Conservation (phyloP, 2,329 filamentous ascomycete genomes). For the Apiospora koreana region DNA sequence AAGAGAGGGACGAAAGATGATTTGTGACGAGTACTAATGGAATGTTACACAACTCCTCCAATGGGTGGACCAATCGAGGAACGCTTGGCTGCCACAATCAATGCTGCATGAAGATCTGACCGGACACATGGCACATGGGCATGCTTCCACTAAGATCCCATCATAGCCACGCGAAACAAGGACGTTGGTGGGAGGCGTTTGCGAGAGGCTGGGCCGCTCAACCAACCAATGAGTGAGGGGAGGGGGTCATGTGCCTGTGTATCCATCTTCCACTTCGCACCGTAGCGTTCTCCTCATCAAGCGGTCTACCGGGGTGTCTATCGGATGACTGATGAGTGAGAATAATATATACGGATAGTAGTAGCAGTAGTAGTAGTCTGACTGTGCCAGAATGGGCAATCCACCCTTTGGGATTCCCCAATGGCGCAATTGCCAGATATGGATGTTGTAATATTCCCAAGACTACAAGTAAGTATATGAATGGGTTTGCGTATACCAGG, state of each 20-base stretch:
- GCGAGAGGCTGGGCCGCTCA: background rate
- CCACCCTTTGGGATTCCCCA: background rate
- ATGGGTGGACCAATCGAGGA: constrained; percentile 1
- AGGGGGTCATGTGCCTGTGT: background rate
- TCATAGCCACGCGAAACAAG: constrained; percentile 13
- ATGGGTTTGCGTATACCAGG: background rate
- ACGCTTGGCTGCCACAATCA: constrained; percentile 2
- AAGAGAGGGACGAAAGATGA: background rate
- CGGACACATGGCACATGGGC: constrained; percentile 14
- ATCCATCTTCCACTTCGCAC: background rate
- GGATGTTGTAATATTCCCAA: background rate
- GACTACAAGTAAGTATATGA: background rate
- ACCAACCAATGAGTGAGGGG: background rate
- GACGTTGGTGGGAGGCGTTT: constrained; percentile 13
- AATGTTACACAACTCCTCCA: constrained; percentile 1
- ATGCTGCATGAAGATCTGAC: constrained; percentile 13
- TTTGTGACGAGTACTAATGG: background rate
- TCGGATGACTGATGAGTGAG: background rate
- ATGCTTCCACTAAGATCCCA: constrained; percentile 12
- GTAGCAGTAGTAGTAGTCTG: background rate
- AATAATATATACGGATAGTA: background rate
- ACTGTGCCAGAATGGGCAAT: background rate
- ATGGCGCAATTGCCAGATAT: background rate
- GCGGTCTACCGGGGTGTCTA: background rate
- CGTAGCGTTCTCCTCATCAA: background rate